These are phyloP conservation scores for Corylus avellana DNA, from an alignment of 306 rosid species.

Conservation along the genomic window DNA sequence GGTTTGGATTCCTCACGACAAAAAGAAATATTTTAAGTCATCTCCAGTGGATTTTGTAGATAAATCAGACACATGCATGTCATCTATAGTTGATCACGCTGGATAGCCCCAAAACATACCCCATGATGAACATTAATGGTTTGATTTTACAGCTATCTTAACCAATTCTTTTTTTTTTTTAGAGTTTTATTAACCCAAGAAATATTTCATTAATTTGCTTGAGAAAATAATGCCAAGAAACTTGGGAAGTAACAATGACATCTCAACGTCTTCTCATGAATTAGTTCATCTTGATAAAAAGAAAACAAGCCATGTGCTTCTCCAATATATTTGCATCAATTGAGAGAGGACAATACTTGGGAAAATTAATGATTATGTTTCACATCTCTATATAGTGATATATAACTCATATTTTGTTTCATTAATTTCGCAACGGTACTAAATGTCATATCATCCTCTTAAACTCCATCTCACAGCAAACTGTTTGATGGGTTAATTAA, in stretches of 20 bases:
- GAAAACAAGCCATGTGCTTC: conserved; percentile 10
- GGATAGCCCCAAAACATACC: conserved; percentile 22
- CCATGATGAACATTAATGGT: background rate
- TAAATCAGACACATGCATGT: conserved; percentile 15
- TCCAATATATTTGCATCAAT: background rate
- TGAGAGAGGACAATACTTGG: background rate
- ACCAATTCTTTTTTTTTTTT: too few relatives aligned
- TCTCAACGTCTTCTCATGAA: background rate
- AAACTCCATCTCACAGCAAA: background rate
- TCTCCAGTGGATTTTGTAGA: background rate
- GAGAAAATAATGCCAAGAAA: background rate
- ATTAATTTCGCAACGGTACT: background rate
- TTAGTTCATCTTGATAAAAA: background rate
- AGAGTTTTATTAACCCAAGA: too few relatives aligned
- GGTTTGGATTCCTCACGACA: background rate
- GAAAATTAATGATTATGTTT: background rate
- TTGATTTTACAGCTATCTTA: too few relatives aligned
- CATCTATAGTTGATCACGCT: conserved; percentile 27
- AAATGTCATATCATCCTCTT: background rate
- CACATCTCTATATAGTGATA: background rate
- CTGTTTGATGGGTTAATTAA: background rate
- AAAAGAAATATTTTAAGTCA: background rate
- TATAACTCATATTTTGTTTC: background rate
- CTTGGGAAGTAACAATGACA: background rate
- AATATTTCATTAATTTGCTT: too few relatives aligned